Conservation (phyloP, 2,329 filamentous ascomycete genomes). For the Paecilomyces niveus region DNA sequence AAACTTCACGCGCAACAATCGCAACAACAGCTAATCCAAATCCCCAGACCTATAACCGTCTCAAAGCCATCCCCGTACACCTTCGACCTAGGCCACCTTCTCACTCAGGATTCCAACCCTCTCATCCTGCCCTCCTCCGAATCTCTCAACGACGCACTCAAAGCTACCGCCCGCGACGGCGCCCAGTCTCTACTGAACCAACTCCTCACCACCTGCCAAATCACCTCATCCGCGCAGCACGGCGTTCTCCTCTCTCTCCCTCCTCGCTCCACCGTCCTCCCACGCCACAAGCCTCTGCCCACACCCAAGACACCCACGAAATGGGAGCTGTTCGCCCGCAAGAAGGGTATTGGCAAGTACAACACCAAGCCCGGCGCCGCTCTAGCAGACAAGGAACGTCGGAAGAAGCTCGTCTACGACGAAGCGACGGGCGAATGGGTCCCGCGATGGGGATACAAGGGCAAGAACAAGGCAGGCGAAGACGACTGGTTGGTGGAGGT, state of each 20-base stretch:
- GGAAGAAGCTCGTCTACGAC: slow-evolving; percentile 70
- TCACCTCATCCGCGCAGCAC: slow-evolving; percentile 55
- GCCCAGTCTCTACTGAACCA: slow-evolving; percentile 92
- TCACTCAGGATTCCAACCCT: slow-evolving; percentile 82
- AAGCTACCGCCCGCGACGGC: slow-evolving; percentile 73
- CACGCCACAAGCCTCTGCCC: slow-evolving; percentile 88
- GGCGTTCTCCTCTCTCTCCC: slow-evolving; percentile 78
- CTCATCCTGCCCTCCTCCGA: slow-evolving; percentile 49
- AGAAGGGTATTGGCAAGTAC: slow-evolving; percentile 85
- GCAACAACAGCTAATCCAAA: slow-evolving; percentile 9
- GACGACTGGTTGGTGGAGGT: slow-evolving; percentile 90
- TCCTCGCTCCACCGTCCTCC: slow-evolving; percentile 59
- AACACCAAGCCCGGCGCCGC: slow-evolving; percentile 55
- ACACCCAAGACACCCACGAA: slow-evolving; percentile 75
- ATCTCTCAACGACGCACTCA: slow-evolving; percentile 59
- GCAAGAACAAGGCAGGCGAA: slow-evolving; percentile 76
- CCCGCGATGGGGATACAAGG: slow-evolving; percentile 91
- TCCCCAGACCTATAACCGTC: slow-evolving; percentile 52
- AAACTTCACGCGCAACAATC: not conserved
- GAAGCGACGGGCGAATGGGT: slow-evolving; percentile 82
- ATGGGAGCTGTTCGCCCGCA: slow-evolving; percentile 92
- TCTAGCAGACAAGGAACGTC: slow-evolving; percentile 59
- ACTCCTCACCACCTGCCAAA: slow-evolving; percentile 78
- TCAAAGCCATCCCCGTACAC: slow-evolving; percentile 83
- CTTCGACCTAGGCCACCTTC: slow-evolving; percentile 83